Base-by-base conservation (phyloP, 2,329 filamentous ascomycete species). In the Annulohypoxylon truncatum region DNA sequence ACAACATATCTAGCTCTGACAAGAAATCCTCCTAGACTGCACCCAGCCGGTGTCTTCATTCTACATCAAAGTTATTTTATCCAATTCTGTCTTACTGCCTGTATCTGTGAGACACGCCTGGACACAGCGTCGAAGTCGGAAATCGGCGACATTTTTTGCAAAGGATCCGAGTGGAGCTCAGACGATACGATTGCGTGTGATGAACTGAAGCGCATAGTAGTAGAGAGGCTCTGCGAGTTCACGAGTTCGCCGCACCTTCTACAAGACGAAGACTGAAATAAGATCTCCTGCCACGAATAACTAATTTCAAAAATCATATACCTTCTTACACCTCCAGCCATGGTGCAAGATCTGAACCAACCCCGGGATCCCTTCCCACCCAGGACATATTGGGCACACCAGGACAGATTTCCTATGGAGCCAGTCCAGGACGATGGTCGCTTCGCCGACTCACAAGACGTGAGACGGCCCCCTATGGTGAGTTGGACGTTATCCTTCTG, bases 381-480 rank as follows among this genome's bases (percentile, higher is more conserved):
- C 51, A 77, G 77, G 28, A 31, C 62, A 26, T 74, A 75, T 65
- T 74, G 79, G 80, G 57, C 72, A 24, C 64, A 69, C 29, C 66
- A 70, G 47, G 73, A 73, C 12, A 71, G 75, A 35, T 69, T 72
- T 57, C 64, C 68, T 20, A 60, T 65, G 31, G 73, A 76, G 8
- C 53, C 65, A 28, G 53, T 65, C 18, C 44, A 66, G 9, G 77
- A 80, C n/a, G 76, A 78, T 40, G 67, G 69, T 46, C 79, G 80
- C 15, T 78, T 78, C 40, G 54, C 74, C 15, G 79, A 81, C 22
- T 65, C 74, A 1, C 75, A 77, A 64, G 79, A 79, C 52, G 66
- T 76, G 52, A 78, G 79, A 13, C 76, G 78, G 38, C 78, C 78
- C 15, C 79, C 79, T 12, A 78, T 80, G 78, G 81, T 82, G 74